phyloP scores from a whole-genome alignment of 768 basidiomycete species.

The Lactarius pseudohatsudake region DNA sequence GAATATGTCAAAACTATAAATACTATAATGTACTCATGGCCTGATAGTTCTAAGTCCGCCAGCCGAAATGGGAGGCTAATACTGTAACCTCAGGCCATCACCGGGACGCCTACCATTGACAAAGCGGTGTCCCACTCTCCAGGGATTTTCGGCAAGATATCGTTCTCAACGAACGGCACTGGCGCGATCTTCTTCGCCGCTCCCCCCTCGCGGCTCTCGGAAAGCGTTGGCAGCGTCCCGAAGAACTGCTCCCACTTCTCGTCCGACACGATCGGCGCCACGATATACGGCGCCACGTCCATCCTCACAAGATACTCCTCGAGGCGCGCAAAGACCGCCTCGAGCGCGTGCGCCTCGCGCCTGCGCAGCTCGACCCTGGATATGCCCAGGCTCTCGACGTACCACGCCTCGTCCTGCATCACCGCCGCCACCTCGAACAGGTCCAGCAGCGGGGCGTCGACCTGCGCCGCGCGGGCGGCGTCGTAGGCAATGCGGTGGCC shows the following conservation, averaged over 20 bases:
- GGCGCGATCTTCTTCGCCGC: not conserved
- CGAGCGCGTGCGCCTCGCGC: conserved; percentile 31
- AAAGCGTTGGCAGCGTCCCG: conserved; percentile 24
- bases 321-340: conserved; percentile 31
- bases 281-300: conserved; percentile 18
- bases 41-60: not conserved
- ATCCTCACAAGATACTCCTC: conserved; percentile 27
- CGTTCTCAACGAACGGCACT: not conserved
- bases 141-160: not conserved
- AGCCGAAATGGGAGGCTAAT: not conserved
- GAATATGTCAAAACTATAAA: too few relatives aligned
- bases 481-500: conserved; percentile 64
- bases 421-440: conserved; percentile 6
- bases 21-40: not conserved
- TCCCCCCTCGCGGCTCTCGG: not conserved
- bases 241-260: conserved; percentile 34
- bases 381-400: conserved; percentile 51
- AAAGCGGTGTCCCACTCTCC: not conserved
- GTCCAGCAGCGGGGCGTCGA: conserved; percentile 51
- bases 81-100: not conserved
- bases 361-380: conserved; percentile 45
- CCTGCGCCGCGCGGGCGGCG: conserved; percentile 44
- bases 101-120: not conserved
- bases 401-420: conserved; percentile 54
- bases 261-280: conserved; percentile 35